Conservation (phyloP, 371 early-diverging fungal genomes). For the Nematocida displodere region DNA sequence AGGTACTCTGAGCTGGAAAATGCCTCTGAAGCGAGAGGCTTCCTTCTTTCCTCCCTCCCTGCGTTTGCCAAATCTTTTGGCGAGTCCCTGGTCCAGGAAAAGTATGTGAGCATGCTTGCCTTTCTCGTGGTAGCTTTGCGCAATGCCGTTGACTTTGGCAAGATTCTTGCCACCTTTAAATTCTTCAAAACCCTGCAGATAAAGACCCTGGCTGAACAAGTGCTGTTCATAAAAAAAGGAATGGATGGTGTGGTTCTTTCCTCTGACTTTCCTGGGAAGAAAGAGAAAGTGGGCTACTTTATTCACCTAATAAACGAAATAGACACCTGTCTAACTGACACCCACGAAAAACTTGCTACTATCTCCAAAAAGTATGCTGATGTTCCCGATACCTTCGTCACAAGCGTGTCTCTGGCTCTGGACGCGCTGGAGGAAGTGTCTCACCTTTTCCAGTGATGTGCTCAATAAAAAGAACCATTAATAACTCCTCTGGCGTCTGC, state of each 20-base stretch:
- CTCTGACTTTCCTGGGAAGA: slow-evolving; percentile 17
- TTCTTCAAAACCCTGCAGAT: background rate
- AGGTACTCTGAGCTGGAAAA: slow-evolving; percentile 25
- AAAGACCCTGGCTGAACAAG: slow-evolving; percentile 15
- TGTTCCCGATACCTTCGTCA: slow-evolving; percentile 8
- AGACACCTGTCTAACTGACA: background rate
- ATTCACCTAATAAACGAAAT: background rate
- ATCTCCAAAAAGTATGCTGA: slow-evolving; percentile 24
- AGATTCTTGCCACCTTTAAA: background rate
- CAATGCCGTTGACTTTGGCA: slow-evolving; percentile 21
- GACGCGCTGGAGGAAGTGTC: slow-evolving; percentile 3
- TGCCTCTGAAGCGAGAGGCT: background rate
- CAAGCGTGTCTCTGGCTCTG: slow-evolving; percentile 3
- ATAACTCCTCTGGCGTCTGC: background rate
- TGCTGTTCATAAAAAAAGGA: slow-evolving; percentile 5
- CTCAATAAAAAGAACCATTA: slow-evolving; percentile 6
- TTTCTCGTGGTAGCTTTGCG: background rate
- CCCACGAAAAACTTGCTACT: background rate
- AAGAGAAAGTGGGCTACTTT: background rate
- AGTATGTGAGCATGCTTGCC: slow-evolving; percentile 7
- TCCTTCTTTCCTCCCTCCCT: background rate
- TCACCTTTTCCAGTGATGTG: slow-evolving; percentile 15
- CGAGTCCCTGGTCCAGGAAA: background rate
- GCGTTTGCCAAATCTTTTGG: background rate
- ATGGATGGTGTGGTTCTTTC: background rate